These are phyloP conservation scores for Bipolaris victoriae DNA, from an alignment of 2,329 filamentous ascomycete genomes.

Conservation along the genomic window DNA sequence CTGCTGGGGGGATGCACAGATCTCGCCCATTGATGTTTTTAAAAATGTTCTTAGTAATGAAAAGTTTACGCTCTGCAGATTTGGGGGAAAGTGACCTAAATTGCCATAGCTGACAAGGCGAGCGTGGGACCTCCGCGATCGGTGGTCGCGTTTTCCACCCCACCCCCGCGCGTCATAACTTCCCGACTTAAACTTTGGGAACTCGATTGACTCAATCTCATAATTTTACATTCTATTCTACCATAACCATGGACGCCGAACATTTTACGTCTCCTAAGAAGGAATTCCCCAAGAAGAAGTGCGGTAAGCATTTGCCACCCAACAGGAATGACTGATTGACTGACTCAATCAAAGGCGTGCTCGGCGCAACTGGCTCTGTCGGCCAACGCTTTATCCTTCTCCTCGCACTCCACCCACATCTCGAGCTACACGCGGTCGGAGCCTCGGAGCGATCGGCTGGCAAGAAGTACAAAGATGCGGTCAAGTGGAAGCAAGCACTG, in stretches of 20 bases:
- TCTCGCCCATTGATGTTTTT: neutral
- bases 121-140: slow-evolving; percentile 30
- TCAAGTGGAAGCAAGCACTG: slow-evolving; percentile 89
- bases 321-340: neutral
- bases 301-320: slow-evolving; percentile 57
- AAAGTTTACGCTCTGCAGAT: neutral
- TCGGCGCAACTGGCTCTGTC: slow-evolving; percentile 92
- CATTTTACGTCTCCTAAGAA: slow-evolving; percentile 49
- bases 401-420: slow-evolving; percentile 83
- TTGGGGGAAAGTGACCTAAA: neutral
- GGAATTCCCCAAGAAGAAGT: slow-evolving; percentile 60
- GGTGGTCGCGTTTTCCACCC: slow-evolving; percentile 31
- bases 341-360: slow-evolving; percentile 60
- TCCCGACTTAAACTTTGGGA: slow-evolving; percentile 26
- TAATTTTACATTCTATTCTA: slow-evolving; percentile 18
- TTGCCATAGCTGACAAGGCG: neutral
- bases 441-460: slow-evolving; percentile 88
- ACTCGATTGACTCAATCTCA: slow-evolving; percentile 30
- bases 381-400: slow-evolving; percentile 95
- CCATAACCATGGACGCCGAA: slow-evolving; percentile 52
- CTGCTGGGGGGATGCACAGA: slow-evolving; percentile 4
- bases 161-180: slow-evolving; percentile 33
- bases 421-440: slow-evolving; percentile 85
- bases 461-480: slow-evolving; percentile 93
- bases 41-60: neutral